Conservation (phyloP, 441 rosid species). For the Gossypium gossypioides region DNA sequence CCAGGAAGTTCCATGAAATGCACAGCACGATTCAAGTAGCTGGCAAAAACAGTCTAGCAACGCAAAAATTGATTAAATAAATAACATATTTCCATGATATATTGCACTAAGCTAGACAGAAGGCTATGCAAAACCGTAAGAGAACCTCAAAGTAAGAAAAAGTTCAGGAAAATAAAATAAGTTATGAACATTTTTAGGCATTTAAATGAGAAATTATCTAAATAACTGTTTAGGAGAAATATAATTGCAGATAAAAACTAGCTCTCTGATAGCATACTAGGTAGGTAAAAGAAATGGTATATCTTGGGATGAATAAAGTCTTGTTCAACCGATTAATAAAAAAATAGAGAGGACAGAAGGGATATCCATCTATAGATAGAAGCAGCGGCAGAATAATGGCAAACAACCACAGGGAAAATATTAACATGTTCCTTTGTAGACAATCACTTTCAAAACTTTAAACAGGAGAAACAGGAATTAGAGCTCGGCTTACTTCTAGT, state of each 20-base stretch:
- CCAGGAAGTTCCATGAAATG: conserved; percentile 99
- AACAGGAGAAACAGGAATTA: background rate
- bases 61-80: background rate
- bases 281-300: background rate
- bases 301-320: background rate
- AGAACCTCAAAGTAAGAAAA: conserved; percentile 11
- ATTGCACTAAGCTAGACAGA: background rate
- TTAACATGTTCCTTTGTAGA: background rate
- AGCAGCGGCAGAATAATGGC: background rate
- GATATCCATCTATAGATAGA: background rate
- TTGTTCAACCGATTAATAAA: background rate
- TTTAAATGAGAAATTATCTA: background rate
- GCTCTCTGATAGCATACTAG: background rate
- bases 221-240: background rate
- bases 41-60: conserved; percentile 51
- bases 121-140: background rate
- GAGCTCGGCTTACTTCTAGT: conserved; percentile 59
- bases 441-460: background rate
- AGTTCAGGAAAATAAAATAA: background rate
- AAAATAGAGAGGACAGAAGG: background rate
- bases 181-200: background rate
- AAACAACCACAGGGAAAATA: conserved; percentile 1
- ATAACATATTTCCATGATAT: background rate
- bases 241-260: background rate
- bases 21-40: conserved; percentile 82